Evolutionary conservation across 1,284 basidiomycete genomes (phyloP).

Genomic region (Rhizoctonia solani): DNA sequence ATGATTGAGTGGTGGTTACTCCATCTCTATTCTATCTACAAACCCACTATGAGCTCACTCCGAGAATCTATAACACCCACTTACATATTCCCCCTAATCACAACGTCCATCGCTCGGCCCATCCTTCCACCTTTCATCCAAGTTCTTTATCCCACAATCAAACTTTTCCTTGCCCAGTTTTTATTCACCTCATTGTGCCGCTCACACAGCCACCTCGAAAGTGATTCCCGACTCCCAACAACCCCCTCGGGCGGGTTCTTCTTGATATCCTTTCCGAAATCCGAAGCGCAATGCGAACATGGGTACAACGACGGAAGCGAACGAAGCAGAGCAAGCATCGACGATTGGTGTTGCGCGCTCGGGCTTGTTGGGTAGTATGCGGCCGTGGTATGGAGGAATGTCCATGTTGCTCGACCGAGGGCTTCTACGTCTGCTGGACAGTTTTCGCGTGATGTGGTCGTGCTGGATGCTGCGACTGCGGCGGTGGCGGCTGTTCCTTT

Average conservation of each 20-base stretch:
- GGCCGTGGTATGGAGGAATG: conserved; percentile 91
- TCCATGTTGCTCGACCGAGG: conserved; percentile 91
- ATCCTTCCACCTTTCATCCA: conserved; percentile 88
- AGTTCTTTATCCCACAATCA: conserved; percentile 68
- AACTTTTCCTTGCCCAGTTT: conserved; percentile 82
- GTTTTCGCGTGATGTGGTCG: conserved; percentile 54
- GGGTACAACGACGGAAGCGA: conserved; percentile 84
- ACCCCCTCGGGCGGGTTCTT: conserved; percentile 63
- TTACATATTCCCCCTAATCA: conserved; percentile 55
- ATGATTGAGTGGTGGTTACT: too few relatives aligned
- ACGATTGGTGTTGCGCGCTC: conserved; percentile 67
- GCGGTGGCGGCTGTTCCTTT: conserved; percentile 37
- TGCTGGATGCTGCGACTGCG: conserved; percentile 42
- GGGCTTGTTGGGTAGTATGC: conserved; percentile 90
- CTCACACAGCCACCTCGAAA: conserved; percentile 87
- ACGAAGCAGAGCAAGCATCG: conserved; percentile 78
- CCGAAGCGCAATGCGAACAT: conserved; percentile 79
- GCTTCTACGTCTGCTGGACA: conserved; percentile 88
- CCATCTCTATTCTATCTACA: too few relatives aligned
- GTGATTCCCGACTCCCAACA: conserved; percentile 63
- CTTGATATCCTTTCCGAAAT: conserved; percentile 73
- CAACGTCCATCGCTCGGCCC: conserved; percentile 86
- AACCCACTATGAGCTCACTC: background rate
- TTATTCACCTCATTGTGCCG: conserved; percentile 89
- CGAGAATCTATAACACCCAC: background rate